Base-by-base conservation (phyloP, 331 rosid genomes). In the Saraca asoca region DNA sequence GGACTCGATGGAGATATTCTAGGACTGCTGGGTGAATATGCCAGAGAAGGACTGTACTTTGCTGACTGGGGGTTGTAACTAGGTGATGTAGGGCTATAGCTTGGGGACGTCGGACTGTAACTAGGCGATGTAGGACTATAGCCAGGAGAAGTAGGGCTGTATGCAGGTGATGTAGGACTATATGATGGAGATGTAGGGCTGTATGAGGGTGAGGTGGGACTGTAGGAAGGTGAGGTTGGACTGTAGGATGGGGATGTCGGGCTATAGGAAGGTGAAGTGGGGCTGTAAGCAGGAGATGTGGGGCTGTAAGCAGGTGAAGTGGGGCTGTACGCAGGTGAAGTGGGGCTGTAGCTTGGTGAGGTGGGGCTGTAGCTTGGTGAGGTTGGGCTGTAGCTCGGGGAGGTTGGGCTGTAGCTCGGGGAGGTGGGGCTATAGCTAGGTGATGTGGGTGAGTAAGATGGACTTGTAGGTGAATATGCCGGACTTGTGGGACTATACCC, bases 11-110 rank as follows among this genome's bases (percentile, higher is more conserved):
- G 96, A 16, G 99, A 84, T 75, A 94, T 31, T 59, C 97, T 88
- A 5, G 97, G 99, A 64, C 99, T 94, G 84, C 97, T 88, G n/a
- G 99, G 99, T 57, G 97, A 94, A 65, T 94, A 94, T 3, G 99
- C 97, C 72, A 88, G 72, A 0, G 97, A 94, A 2, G 97, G 99
- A 73, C 99, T 94, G 81, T 94, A 94, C 75, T 83, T 94, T 17
- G 97, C 95, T n/a, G 97, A 90, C 79, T 82, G 96, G 29, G 97
- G 98, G 69, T 87, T 93, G 80, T 82, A 90, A 73, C 96, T 24
- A 24, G 31, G 31, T 24, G 31, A 24, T 1, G 31, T 24, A 24
- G 31, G 31, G 31, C 31, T 24, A 24, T 24, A 24, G 31, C 31
- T 89, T 2, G 90, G 85, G 44, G 90, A 84, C 10, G 89, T 80